phyloP scores from a whole-genome alignment of 495 filamentous ascomycete genomes.

The Hyaloscypha hepaticicola region DNA sequence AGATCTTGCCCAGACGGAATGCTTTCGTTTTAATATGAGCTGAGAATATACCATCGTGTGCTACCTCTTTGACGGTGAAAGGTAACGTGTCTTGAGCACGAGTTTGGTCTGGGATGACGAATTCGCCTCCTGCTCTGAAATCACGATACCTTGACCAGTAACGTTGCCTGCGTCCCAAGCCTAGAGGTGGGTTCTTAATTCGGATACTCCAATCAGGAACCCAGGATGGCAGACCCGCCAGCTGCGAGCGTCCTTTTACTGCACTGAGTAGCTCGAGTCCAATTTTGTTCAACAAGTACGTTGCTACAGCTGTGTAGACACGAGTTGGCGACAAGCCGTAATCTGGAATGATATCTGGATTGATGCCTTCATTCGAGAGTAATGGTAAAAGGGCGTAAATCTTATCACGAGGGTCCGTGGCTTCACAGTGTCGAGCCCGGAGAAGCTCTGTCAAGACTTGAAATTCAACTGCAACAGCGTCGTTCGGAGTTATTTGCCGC shows the following conservation, averaged over 20 bases:
- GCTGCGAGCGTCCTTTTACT: not conserved
- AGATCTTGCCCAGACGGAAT: not conserved
- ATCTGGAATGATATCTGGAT: not conserved
- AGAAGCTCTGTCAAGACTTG: not conserved
- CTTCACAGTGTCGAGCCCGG: not conserved
- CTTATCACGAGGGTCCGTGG: constrained; percentile 3
- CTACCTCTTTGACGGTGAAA: not conserved
- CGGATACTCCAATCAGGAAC: constrained; percentile 3
- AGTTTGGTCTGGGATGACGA: not conserved
- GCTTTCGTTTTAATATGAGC: not conserved
- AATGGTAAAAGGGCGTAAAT: constrained; percentile 1
- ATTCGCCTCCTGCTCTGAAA: not conserved
- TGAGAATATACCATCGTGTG: not conserved
- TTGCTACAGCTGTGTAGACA: constrained; percentile 1
- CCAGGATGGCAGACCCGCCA: not conserved
- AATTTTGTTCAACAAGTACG: not conserved
- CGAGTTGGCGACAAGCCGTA: not conserved
- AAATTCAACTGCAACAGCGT: not conserved
- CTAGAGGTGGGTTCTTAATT: not conserved
- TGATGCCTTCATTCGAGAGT: not conserved
- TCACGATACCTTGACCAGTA: not conserved
- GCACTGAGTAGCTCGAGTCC: not conserved
- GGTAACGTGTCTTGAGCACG: too few relatives aligned
- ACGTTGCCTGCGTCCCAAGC: too few relatives aligned
- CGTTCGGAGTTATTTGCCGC: not conserved